Base-by-base conservation (phyloP, 1,139 yeast species). In the Hyphopichia buzzinii region DNA sequence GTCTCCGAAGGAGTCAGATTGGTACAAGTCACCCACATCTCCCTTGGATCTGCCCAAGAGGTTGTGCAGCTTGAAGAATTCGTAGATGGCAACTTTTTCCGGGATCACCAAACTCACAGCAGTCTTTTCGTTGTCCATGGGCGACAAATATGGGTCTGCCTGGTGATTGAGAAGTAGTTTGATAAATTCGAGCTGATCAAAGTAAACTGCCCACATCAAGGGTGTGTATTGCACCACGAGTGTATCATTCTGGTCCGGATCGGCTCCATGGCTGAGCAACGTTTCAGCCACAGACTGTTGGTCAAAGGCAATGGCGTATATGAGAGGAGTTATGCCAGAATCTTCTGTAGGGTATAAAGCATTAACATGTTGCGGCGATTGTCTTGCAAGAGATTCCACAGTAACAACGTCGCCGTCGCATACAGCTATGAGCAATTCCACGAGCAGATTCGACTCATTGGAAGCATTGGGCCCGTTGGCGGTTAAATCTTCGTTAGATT, bases 221-320 rank as follows among this genome's bases (percentile, higher is more conserved):
- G 77, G 76, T 10, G 76, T 64, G 29, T 52, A 56, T 36, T 56
- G 57, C 24, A 57, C 39, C 21, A 60, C 49, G n/a, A 65, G 39
- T 1, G 67, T 54, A 41, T 72, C 77, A 25, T 47, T 40, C 17
- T 52, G 34, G 41, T 71, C 75, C 2, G 72, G 72, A 41, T 71
- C 74, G 1, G 65, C 72, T 6, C 50, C 46, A 37, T 59, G 62
- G 28, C 46, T 48, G 25, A 72, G 48, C 24, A 81, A 54, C 3
- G 70, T 44, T 35, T 79, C 82, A 2, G 66, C 72, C 17, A 73
- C 56, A 5, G 59, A 67, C 4, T 48, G 41, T 31, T 77, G 65
- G 38, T 70, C 64, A 44, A 77, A 77, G 37, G 77, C 75, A 17
- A 78, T 64, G 10, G 82, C 76, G 49, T 68, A 76, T 1, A 77